Conservation (phyloP, 2,329 filamentous ascomycete genomes). For the Rutstroemia sp. region DNA sequence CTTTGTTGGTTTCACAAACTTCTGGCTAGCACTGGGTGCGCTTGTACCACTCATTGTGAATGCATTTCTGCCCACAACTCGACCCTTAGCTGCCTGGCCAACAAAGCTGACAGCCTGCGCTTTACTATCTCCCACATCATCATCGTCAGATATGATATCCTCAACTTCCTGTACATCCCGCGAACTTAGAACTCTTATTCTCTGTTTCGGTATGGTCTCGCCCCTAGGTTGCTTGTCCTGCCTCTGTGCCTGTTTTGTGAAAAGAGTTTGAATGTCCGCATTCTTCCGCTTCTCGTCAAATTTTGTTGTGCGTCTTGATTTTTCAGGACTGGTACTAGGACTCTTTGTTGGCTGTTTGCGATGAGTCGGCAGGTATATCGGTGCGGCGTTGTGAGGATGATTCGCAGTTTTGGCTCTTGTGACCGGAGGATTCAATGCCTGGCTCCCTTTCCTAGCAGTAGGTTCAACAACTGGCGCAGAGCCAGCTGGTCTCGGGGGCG, state of each 20-base stretch:
- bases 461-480: constrained; percentile 8
- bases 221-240: constrained; percentile 21
- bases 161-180: constrained; percentile 44
- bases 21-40: constrained; percentile 37
- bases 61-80: constrained; percentile 36
- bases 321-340: constrained; percentile 40
- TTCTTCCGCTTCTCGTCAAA: constrained; percentile 45
- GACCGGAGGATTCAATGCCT: constrained; percentile 19
- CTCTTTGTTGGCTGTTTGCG: constrained; percentile 26
- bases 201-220: constrained; percentile 13
- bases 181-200: constrained; percentile 31
- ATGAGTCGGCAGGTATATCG: constrained; percentile 25
- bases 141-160: constrained; percentile 49
- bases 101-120: constrained; percentile 47
- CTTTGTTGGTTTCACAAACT: constrained; percentile 41
- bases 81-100: constrained; percentile 47
- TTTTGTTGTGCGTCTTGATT: constrained; percentile 34
- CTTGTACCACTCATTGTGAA: constrained; percentile 21
- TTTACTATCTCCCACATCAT: constrained; percentile 44
- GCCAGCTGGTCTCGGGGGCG: constrained; percentile 10
- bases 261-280: constrained; percentile 50
- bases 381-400: constrained; percentile 24
- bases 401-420: constrained; percentile 23
- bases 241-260: constrained; percentile 53
- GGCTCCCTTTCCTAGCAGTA: constrained; percentile 7